Percentiles rank a stretch among this genome's conserved stretches.
Evolutionary conservation across 352 stramenopile species (phyloP).

Genomic region (Phytophthora capsici): DNA sequence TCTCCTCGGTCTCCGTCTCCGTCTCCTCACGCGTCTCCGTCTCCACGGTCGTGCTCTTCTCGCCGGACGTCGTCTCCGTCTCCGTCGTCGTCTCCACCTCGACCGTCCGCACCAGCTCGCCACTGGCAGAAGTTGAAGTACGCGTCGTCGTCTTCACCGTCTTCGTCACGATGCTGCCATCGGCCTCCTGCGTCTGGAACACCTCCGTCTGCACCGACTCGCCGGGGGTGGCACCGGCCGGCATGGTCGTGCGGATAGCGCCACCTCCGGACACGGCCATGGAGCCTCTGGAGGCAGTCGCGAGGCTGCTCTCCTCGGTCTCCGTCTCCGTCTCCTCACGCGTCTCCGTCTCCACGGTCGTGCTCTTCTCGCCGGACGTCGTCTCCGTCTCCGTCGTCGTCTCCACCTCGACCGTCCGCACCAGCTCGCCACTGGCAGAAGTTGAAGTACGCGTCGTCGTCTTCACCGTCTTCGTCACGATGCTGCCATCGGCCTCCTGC

Average conservation of each 20-base stretch:
- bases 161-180: conserved; percentile 25
- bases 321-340: conserved; percentile 11
- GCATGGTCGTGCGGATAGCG: conserved; percentile 1
- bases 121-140: conserved; percentile 9
- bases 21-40: too few relatives aligned
- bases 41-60: conserved; percentile 17
- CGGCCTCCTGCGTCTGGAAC: conserved; percentile 23
- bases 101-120: conserved; percentile 19
- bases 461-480: conserved; percentile 24
- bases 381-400: conserved; percentile 27
- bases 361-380: conserved; percentile 22
- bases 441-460: conserved; percentile 11
- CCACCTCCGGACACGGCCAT: background rate
- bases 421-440: conserved; percentile 15
- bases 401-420: conserved; percentile 23
- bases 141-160: conserved; percentile 18
- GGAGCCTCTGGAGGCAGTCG: background rate
- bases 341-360: conserved; percentile 27
- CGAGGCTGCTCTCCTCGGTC: conserved; percentile 10
- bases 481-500: conserved; percentile 20
- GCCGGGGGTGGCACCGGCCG: conserved; percentile 5
- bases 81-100: conserved; percentile 27
- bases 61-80: conserved; percentile 11
- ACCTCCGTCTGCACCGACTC: conserved; percentile 26
- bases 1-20: too few relatives aligned